Conservation (phyloP, 2,329 filamentous ascomycete genomes). For the Neophaeococcomyces mojaviensis region DNA sequence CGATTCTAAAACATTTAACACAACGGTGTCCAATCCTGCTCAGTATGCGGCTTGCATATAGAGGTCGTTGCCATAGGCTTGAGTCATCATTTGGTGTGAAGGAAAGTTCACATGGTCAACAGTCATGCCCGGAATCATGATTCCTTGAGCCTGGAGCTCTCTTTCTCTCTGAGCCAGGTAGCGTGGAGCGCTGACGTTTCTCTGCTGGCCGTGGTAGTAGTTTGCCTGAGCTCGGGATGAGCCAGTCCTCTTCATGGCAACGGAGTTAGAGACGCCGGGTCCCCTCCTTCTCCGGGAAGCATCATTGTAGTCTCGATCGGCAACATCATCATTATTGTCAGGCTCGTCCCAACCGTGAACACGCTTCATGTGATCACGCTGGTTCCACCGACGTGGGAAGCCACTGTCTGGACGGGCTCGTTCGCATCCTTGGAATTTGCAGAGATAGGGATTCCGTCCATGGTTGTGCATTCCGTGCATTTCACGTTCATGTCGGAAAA, state of each 20-base stretch:
- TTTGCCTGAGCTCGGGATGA: slow-evolving; percentile 16
- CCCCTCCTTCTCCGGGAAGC: slow-evolving; percentile 18
- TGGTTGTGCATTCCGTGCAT: slow-evolving; percentile 94
- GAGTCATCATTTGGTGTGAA: slow-evolving; percentile 7
- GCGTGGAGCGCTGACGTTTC: slow-evolving; percentile 5
- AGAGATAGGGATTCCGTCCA: slow-evolving; percentile 84
- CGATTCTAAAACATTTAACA: not conserved
- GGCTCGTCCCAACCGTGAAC: slow-evolving; percentile 59
- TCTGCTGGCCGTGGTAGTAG: not conserved
- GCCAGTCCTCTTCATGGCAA: slow-evolving; percentile 21
- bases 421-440: slow-evolving; percentile 80
- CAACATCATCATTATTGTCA: slow-evolving; percentile 16
- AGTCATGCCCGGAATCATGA: slow-evolving; percentile 12
- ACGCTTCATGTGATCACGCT: slow-evolving; percentile 93
- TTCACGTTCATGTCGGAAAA: slow-evolving; percentile 90
- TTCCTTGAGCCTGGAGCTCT: slow-evolving; percentile 11
- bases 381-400: slow-evolving; percentile 92
- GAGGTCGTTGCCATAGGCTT: slow-evolving; percentile 3
- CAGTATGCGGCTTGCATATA: slow-evolving; percentile 7
- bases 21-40: not conserved
- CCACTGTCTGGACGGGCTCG: slow-evolving; percentile 74
- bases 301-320: slow-evolving; percentile 11
- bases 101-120: slow-evolving; percentile 14
- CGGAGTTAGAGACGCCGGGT: slow-evolving; percentile 13
- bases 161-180: slow-evolving; percentile 1